Evolutionary conservation across 805 yeast genomes (phyloP).

Genomic region (Kurtzmaniella cleridarum): DNA sequence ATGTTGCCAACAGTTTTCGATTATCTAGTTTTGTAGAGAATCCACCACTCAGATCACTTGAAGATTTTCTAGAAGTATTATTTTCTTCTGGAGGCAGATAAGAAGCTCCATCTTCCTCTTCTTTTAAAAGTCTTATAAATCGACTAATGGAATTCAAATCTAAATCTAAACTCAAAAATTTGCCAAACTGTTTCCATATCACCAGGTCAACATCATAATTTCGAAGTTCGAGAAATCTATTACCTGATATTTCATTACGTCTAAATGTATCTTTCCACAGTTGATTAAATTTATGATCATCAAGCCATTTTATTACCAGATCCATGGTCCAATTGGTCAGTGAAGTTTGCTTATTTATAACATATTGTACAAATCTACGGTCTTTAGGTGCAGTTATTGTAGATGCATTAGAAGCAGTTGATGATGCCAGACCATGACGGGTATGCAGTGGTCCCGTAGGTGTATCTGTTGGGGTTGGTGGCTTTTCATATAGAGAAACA

Average conservation of each 20-base stretch:
- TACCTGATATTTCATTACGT: slow-evolving; percentile 53
- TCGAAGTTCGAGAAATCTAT: slow-evolving; percentile 58
- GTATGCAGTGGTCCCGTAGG: slow-evolving; percentile 11
- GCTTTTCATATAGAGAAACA: neutral
- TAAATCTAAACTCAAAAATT: slow-evolving; percentile 32
- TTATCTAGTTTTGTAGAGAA: neutral
- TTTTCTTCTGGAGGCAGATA: slow-evolving; percentile 1
- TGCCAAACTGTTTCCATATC: slow-evolving; percentile 42
- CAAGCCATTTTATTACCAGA: slow-evolving; percentile 67
- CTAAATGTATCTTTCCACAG: slow-evolving; percentile 69
- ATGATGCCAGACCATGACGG: slow-evolving; percentile 33
- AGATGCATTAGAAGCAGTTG: slow-evolving; percentile 27
- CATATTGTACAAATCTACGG: slow-evolving; percentile 37
- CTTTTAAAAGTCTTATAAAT: slow-evolving; percentile 20
- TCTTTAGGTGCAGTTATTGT: slow-evolving; percentile 26
- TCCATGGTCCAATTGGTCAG: slow-evolving; percentile 68
- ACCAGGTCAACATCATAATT: slow-evolving; percentile 51
- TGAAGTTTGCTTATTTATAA: slow-evolving; percentile 38
- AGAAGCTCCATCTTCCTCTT: slow-evolving; percentile 6
- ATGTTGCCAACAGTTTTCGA: neutral
- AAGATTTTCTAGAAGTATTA: neutral
- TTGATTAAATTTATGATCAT: slow-evolving; percentile 58
- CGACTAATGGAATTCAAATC: slow-evolving; percentile 51
- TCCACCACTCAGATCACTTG: neutral
- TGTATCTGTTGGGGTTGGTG: neutral